Conservation (phyloP, 2,329 filamentous ascomycete species). For the Penicillium polonicum region DNA sequence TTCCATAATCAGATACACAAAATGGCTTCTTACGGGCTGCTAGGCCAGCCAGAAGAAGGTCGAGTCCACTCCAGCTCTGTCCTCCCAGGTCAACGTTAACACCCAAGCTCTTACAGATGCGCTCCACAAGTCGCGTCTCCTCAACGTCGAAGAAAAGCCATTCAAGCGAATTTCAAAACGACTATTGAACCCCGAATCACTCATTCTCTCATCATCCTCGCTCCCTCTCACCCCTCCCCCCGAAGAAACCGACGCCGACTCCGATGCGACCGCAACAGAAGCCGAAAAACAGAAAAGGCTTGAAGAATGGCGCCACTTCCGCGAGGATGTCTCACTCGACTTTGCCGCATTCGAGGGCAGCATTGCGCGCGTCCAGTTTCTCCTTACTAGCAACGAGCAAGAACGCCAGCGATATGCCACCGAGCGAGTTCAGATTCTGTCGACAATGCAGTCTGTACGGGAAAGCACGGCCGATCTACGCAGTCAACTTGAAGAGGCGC, state of each 20-base stretch:
- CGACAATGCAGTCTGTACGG: constrained; percentile 73
- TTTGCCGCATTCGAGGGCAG: constrained; percentile 85
- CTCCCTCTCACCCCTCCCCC: constrained; percentile 66
- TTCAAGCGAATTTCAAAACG: constrained; percentile 87
- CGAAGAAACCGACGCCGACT: constrained; percentile 51
- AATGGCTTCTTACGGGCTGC: constrained; percentile 62
- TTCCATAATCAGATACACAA: constrained; percentile 14
- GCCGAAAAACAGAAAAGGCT: constrained; percentile 51
- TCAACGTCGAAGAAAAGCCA: constrained; percentile 87
- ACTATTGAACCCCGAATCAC: constrained; percentile 66
- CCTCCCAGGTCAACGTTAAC: constrained; percentile 21
- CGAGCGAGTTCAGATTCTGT: constrained; percentile 75
- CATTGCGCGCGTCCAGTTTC: constrained; percentile 83
- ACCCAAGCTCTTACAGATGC: constrained; percentile 54
- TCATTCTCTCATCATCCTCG: constrained; percentile 57
- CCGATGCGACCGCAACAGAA: constrained; percentile 43
- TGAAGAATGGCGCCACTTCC: constrained; percentile 65
- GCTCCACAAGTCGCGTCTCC: constrained; percentile 80
- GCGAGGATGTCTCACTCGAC: constrained; percentile 81
- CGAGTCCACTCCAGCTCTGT: constrained; percentile 9
- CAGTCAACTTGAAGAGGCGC: constrained; percentile 72
- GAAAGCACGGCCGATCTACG: constrained; percentile 71
- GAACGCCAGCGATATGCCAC: constrained; percentile 81
- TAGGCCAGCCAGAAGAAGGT: constrained; percentile 67
- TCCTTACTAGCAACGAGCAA: constrained; percentile 75